A percentile compares a stretch with the other conserved stretches of the same genome.
phyloP scores from a whole-genome alignment of 2,329 filamentous ascomycete species.

The Cladosporium sp. region DNA sequence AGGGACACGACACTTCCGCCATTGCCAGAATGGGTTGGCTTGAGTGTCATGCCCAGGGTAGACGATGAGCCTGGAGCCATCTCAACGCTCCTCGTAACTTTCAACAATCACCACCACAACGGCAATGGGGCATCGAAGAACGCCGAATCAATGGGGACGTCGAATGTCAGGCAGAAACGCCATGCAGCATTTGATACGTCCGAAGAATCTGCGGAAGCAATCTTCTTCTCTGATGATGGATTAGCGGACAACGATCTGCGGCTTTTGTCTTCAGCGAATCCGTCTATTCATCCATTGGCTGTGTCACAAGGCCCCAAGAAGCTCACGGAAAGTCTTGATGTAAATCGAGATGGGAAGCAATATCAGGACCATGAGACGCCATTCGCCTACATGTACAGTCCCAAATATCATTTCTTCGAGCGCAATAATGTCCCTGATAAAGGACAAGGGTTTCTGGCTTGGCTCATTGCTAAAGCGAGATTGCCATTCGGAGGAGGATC shows the following conservation, averaged over 20 bases:
- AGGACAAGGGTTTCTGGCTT: conserved; percentile 6
- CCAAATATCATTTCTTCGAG: neutral
- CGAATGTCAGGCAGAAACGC: conserved; percentile 4
- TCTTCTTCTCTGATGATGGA: conserved; percentile 63
- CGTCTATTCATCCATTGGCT: neutral
- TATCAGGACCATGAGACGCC: conserved; percentile 27
- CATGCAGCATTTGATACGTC: conserved; percentile 13
- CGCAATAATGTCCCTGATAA: neutral
- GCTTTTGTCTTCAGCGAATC: conserved; percentile 17
- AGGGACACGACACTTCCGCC: conserved; percentile 39
- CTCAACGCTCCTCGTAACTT: conserved; percentile 57
- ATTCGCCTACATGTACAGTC: conserved; percentile 27
- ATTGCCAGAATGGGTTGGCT: conserved; percentile 57
- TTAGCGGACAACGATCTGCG: conserved; percentile 44
- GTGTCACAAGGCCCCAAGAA: neutral
- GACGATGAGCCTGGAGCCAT: conserved; percentile 57
- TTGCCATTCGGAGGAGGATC: neutral
- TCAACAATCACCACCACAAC: conserved; percentile 34
- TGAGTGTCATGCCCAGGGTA: conserved; percentile 52
- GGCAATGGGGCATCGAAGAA: neutral
- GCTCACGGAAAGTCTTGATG: neutral
- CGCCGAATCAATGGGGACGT: neutral
- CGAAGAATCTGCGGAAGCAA: conserved; percentile 45
- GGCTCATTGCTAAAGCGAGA: conserved; percentile 3
- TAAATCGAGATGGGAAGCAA: neutral